Evolutionary conservation across 1,284 basidiomycete genomes (phyloP).

Genomic region (Neonothopanus nambi): DNA sequence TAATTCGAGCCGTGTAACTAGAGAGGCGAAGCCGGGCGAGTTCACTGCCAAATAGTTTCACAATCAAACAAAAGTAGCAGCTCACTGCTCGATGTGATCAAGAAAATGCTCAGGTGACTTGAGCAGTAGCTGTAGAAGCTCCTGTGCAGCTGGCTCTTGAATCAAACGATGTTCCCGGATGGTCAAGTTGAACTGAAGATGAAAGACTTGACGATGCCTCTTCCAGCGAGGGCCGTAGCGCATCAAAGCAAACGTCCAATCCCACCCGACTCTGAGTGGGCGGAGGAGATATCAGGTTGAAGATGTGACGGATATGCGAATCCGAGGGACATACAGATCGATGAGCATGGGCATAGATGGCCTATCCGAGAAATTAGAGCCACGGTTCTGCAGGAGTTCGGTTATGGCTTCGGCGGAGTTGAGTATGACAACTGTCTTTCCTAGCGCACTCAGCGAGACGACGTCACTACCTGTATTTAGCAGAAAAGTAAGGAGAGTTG

Average conservation of each 20-base stretch:
- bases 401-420: conserved; percentile 12
- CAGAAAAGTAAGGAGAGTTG: too few relatives aligned
- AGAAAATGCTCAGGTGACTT: not conserved
- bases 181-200: not conserved
- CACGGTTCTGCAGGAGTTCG: conserved; percentile 13
- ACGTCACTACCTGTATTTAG: too few relatives aligned
- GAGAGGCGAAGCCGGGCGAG: too few relatives aligned
- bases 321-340: not conserved
- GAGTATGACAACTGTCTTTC: conserved; percentile 1
- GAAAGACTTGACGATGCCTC: not conserved
- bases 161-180: not conserved
- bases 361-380: not conserved
- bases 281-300: not conserved
- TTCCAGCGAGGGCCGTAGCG: not conserved
- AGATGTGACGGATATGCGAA: not conserved
- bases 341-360: conserved; percentile 1
- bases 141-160: not conserved
- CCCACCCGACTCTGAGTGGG: not conserved
- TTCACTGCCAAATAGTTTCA: too few relatives aligned
- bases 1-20: not conserved
- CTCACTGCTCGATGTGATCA: not conserved
- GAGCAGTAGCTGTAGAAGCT: not conserved
- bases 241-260: not conserved
- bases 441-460: too few relatives aligned
- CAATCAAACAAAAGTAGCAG: too few relatives aligned